phyloP scores from a whole-genome alignment of 495 filamentous ascomycete genomes.

The Neurospora sp. region DNA sequence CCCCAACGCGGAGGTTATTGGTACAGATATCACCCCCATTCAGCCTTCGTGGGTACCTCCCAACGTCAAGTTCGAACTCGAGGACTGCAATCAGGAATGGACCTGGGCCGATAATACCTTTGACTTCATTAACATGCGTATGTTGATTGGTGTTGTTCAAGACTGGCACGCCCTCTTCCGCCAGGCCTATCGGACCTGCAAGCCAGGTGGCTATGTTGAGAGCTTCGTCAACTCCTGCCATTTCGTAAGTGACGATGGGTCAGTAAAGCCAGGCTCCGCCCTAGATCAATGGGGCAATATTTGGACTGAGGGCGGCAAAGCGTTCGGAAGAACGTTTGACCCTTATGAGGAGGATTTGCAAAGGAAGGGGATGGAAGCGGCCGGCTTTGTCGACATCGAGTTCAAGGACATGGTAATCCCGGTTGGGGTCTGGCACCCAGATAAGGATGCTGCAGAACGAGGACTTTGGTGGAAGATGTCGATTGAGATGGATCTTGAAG shows the following conservation, averaged over 20 bases:
- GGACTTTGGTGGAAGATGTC: background rate
- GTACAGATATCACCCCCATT: constrained; percentile 39
- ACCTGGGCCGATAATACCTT: constrained; percentile 36
- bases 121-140: constrained; percentile 49
- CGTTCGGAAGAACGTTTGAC: constrained; percentile 8
- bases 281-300: constrained; percentile 1
- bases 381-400: no score
- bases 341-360: constrained; percentile 17
- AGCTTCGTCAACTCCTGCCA: constrained; percentile 5
- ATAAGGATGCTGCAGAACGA: background rate
- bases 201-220: constrained; percentile 12
- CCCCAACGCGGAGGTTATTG: constrained; percentile 37
- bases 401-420: background rate
- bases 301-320: background rate
- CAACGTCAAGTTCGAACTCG: constrained; percentile 39
- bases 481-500: background rate
- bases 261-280: background rate
- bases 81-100: constrained; percentile 40
- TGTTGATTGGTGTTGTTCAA: constrained; percentile 36
- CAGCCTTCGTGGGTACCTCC: constrained; percentile 31
- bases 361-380: constrained; percentile 8
- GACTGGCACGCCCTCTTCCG: constrained; percentile 39
- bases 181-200: constrained; percentile 18
- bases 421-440: background rate
- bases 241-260: constrained; percentile 3